phyloP scores from a whole-genome alignment of 305 asterid genomes.

The Coffea humblotiana region DNA sequence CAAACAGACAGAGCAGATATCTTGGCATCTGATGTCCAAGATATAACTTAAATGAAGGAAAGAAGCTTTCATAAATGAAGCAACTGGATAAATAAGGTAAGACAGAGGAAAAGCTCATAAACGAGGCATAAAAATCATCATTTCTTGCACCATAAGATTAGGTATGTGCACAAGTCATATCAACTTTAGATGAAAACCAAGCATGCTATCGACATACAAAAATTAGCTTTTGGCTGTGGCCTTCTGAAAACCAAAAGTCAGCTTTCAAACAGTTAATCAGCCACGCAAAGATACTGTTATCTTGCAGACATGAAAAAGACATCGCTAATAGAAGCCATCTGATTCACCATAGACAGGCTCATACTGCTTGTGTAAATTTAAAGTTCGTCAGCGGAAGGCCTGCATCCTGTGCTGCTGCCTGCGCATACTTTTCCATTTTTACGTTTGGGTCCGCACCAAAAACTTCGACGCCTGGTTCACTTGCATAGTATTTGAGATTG shows the following conservation, averaged over 20 bases:
- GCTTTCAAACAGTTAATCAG: not conserved
- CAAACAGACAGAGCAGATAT: too few relatives aligned
- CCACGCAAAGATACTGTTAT: not conserved
- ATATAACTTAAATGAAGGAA: too few relatives aligned
- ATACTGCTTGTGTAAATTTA: slow-evolving; percentile 65
- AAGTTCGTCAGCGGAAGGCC: slow-evolving; percentile 64
- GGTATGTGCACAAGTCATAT: not conserved
- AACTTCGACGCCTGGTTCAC: slow-evolving; percentile 44
- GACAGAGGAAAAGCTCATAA: not conserved
- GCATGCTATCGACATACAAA: not conserved
- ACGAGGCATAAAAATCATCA: not conserved
- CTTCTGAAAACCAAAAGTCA: too few relatives aligned
- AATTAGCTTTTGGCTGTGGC: not conserved
- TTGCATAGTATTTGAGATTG: slow-evolving; percentile 72
- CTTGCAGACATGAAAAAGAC: not conserved
- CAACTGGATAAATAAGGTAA: too few relatives aligned
- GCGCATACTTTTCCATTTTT: slow-evolving; percentile 87
- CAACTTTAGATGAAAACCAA: not conserved
- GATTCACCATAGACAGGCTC: slow-evolving; percentile 19
- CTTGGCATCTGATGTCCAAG: too few relatives aligned
- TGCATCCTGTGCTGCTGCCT: slow-evolving; percentile 61
- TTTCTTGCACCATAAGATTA: not conserved
- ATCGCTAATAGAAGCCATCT: not conserved
- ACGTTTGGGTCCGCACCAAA: slow-evolving; percentile 77
- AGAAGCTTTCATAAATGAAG: too few relatives aligned